phyloP scores from a whole-genome alignment of 148 eudicot species.

The Tetragonia tetragonoides region DNA sequence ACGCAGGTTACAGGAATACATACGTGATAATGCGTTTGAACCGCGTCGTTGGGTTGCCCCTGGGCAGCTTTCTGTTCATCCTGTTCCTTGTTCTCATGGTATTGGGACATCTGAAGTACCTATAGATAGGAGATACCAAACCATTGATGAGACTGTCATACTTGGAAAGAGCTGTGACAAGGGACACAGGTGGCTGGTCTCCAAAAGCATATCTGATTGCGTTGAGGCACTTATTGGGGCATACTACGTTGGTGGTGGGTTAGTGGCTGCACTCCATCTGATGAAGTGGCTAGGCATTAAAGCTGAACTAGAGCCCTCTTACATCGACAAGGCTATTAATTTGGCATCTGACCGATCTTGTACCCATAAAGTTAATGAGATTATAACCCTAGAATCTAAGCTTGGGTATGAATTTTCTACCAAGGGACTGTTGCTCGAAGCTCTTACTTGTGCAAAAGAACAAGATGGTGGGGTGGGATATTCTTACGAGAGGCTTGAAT shows the following conservation, averaged over 20 bases:
- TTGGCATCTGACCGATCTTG: conserved; percentile 56
- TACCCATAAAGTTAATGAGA: conserved; percentile 47
- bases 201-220: conserved; percentile 85
- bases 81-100: conserved; percentile 72
- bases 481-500: conserved; percentile 89
- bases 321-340: conserved; percentile 54
- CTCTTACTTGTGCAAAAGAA: conserved; percentile 67
- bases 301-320: conserved; percentile 47
- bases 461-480: conserved; percentile 46
- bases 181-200: conserved; percentile 93
- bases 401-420: conserved; percentile 61
- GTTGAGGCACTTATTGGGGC: conserved; percentile 98
- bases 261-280: conserved; percentile 63
- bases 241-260: conserved; percentile 87
- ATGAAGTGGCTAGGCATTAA: conserved; percentile 93
- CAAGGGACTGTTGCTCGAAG: conserved; percentile 85
- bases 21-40: conserved; percentile 87
- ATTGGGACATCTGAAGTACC: conserved; percentile 66
- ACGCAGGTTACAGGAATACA: conserved; percentile 67
- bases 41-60: conserved; percentile 95
- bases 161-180: conserved; percentile 80
- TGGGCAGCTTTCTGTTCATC: conserved; percentile 70
- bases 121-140: conserved; percentile 47
- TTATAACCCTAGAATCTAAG: conserved; percentile 59
- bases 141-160: conserved; percentile 43